Evolutionary conservation across 2,329 filamentous ascomycete species (phyloP).

Genomic region (Zalaria obscura): DNA sequence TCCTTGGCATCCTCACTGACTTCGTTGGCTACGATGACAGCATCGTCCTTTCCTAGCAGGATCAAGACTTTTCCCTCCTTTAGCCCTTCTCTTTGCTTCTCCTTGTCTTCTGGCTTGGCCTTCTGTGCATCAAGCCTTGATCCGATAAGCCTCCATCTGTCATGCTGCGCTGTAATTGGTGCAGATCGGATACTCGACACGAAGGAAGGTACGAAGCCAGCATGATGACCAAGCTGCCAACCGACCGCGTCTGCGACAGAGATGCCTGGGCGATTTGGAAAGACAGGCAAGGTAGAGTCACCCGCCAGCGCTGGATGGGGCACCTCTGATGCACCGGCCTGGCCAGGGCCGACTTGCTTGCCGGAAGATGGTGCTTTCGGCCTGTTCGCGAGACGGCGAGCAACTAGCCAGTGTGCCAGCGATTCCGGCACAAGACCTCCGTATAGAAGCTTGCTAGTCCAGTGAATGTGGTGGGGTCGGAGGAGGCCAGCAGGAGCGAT

Average conservation of each 20-base stretch:
- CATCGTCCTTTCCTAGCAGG: conserved; percentile 51
- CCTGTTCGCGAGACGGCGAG: conserved; percentile 32
- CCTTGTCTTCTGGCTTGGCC: conserved; percentile 9
- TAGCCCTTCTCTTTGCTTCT: conserved; percentile 18
- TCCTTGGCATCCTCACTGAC: conserved; percentile 44
- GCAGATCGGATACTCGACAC: conserved; percentile 56
- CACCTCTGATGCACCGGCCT: conserved; percentile 27
- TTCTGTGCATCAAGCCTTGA: conserved; percentile 31
- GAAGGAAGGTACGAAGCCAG: conserved; percentile 56
- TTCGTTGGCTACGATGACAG: conserved; percentile 53
- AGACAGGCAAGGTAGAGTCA: conserved; percentile 25
- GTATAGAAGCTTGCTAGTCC: conserved; percentile 50
- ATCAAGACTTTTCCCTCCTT: conserved; percentile 44
- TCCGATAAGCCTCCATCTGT: conserved; percentile 46
- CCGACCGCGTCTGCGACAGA: conserved; percentile 48
- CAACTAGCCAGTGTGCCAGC: conserved; percentile 38
- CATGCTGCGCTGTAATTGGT: conserved; percentile 51
- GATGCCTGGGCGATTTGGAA: conserved; percentile 35
- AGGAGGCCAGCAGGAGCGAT: conserved; percentile 71
- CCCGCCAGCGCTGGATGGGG: conserved; percentile 9
- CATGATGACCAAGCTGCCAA: conserved; percentile 56
- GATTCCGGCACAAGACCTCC: conserved; percentile 46
- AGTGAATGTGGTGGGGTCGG: conserved; percentile 45
- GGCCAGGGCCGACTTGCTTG: conserved; percentile 5
- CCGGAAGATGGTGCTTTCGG: conserved; percentile 6